Percentiles rank a stretch among this genome's conserved stretches.
Evolutionary conservation across 1,284 basidiomycete species (phyloP).

Genomic region (Inonotus hispidus): DNA sequence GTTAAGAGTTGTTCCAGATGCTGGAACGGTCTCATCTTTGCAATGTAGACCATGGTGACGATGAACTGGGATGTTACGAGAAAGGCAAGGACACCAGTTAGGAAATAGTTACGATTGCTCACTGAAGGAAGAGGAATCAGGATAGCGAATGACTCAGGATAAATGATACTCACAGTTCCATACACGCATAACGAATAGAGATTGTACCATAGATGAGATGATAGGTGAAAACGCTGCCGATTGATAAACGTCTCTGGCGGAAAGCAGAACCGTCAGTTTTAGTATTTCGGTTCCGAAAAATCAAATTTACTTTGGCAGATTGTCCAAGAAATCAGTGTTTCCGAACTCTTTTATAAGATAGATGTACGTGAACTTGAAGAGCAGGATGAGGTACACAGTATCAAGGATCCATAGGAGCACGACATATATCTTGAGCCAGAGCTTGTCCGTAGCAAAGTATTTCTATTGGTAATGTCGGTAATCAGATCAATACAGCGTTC

Average conservation of each 20-base stretch:
- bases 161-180: not conserved
- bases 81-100: not conserved
- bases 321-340: not conserved
- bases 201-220: not conserved
- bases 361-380: conserved; percentile 7
- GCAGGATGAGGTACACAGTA: conserved; percentile 11
- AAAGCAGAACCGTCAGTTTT: not conserved
- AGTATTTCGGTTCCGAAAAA: too few relatives aligned
- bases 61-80: not conserved
- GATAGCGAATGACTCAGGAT: not conserved
- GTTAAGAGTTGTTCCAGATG: not conserved
- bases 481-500: not conserved
- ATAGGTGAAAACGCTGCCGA: not conserved
- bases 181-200: not conserved
- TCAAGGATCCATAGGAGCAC: conserved; percentile 10
- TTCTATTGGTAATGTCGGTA: too few relatives aligned
- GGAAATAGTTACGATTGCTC: conserved; percentile 1
- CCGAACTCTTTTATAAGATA: conserved; percentile 13
- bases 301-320: not conserved
- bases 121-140: not conserved
- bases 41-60: not conserved
- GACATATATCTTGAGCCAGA: conserved; percentile 8
- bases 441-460: not conserved
- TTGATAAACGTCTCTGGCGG: not conserved
- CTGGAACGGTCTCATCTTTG: not conserved